Percentiles rank a stretch among this genome's conserved stretches.
Evolutionary conservation across 2,329 filamentous ascomycete genomes (phyloP).

Genomic region (Malbranchea cinnamomea): DNA sequence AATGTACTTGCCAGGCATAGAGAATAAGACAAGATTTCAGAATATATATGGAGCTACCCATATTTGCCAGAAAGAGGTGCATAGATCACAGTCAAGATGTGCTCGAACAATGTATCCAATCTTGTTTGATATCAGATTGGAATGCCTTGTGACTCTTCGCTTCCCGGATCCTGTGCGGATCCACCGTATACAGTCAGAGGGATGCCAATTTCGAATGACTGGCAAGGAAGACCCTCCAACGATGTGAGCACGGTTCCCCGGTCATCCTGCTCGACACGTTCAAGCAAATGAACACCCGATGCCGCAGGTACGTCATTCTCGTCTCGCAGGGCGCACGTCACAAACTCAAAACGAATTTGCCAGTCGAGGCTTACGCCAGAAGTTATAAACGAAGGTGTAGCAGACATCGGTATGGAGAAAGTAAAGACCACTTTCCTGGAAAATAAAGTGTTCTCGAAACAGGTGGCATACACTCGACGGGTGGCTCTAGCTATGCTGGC

Average conservation of each 20-base stretch:
- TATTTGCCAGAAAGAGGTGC: not conserved
- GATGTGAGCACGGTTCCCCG: slow-evolving; percentile 63
- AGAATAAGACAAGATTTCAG: not conserved
- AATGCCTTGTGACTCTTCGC: slow-evolving; percentile 27
- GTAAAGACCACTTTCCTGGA: slow-evolving; percentile 65
- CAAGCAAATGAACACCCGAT: slow-evolving; percentile 45
- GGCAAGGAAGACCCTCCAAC: slow-evolving; percentile 61
- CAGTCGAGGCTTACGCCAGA: slow-evolving; percentile 77
- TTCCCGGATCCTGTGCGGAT: slow-evolving; percentile 29
- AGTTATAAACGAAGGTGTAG: slow-evolving; percentile 84
- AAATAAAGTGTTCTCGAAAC: slow-evolving; percentile 71
- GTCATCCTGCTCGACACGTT: slow-evolving; percentile 66
- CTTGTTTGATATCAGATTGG: slow-evolving; percentile 26
- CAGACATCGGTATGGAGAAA: slow-evolving; percentile 65
- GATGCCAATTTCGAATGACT: slow-evolving; percentile 82
- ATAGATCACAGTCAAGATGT: too few relatives aligned
- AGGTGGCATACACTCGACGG: slow-evolving; percentile 60
- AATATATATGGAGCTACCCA: not conserved
- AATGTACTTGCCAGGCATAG: too few relatives aligned
- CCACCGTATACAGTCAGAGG: slow-evolving; percentile 65
- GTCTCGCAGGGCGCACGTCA: slow-evolving; percentile 47
- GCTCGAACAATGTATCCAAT: too few relatives aligned
- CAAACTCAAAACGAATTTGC: slow-evolving; percentile 84
- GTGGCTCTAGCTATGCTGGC: slow-evolving; percentile 79
- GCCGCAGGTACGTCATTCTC: slow-evolving; percentile 22